phyloP scores from a whole-genome alignment of 2,329 filamentous ascomycete genomes.

The Xylariales sp. region DNA sequence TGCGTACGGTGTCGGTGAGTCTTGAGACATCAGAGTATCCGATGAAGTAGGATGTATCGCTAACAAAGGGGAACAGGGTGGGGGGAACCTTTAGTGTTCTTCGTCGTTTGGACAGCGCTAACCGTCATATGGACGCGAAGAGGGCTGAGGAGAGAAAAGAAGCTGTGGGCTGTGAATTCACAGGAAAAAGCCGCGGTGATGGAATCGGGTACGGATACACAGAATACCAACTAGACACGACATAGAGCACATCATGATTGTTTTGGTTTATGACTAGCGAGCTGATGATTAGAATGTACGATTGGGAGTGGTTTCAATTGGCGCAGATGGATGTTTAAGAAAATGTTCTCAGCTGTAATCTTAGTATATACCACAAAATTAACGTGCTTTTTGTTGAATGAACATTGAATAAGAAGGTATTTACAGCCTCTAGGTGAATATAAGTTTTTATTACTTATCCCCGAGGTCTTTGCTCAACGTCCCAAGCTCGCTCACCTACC shows the following conservation, averaged over 20 bases:
- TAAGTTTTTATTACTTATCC: too few relatives aligned
- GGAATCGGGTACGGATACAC: slow-evolving; percentile 27
- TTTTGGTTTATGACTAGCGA: slow-evolving; percentile 6
- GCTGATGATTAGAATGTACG: not conserved
- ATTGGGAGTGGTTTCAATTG: not conserved
- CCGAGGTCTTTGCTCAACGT: too few relatives aligned
- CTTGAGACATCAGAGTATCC: not conserved
- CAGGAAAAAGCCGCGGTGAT: slow-evolving; percentile 28
- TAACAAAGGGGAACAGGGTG: slow-evolving; percentile 39
- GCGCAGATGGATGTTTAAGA: not conserved
- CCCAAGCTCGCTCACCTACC: too few relatives aligned
- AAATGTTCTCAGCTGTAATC: not conserved
- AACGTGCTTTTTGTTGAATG: too few relatives aligned
- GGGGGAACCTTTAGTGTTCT: slow-evolving; percentile 46
- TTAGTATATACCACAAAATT: not conserved
- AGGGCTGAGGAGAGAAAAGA: slow-evolving; percentile 42
- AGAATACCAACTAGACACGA: slow-evolving; percentile 23
- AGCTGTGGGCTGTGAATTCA: slow-evolving; percentile 36
- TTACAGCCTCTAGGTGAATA: too few relatives aligned
- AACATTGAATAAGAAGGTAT: not conserved
- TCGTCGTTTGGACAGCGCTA: slow-evolving; percentile 44
- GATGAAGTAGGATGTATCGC: not conserved
- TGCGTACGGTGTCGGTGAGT: slow-evolving; percentile 58
- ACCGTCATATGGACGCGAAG: slow-evolving; percentile 46
- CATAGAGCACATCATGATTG: slow-evolving; percentile 5